Evolutionary conservation across 2,329 filamentous ascomycete species (phyloP).

Genomic region (Apiospora pterosperma): DNA sequence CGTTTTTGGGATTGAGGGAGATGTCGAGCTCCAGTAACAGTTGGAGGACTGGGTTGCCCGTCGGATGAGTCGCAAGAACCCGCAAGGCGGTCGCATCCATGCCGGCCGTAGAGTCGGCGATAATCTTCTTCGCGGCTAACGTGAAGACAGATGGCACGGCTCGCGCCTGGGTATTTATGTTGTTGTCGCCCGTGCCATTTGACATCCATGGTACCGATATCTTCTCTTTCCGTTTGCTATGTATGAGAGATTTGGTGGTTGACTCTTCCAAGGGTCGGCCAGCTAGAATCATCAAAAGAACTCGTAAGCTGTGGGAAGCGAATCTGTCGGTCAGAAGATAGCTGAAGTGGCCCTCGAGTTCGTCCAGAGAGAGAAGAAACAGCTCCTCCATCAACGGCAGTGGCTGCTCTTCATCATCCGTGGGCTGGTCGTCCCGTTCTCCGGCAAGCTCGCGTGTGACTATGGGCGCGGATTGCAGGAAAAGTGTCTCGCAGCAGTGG

Average conservation of each 20-base stretch:
- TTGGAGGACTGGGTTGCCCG: constrained; percentile 91
- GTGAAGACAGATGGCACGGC: constrained; percentile 77
- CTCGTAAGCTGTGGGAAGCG: constrained; percentile 85
- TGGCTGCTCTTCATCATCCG: constrained; percentile 43
- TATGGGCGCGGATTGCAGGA: constrained; percentile 74
- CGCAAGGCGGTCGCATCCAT: constrained; percentile 79
- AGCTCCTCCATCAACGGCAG: constrained; percentile 74
- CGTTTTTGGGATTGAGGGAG: constrained; percentile 64
- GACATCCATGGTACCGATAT: constrained; percentile 59
- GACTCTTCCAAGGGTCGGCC: constrained; percentile 73
- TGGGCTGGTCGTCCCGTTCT: constrained; percentile 38
- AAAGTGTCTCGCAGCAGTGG: constrained; percentile 94
- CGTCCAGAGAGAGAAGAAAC: constrained; percentile 78
- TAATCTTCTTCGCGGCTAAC: constrained; percentile 75
- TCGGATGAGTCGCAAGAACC: constrained; percentile 81
- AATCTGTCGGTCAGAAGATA: constrained; percentile 84
- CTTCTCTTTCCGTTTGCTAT: constrained; percentile 91
- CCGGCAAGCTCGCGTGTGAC: constrained; percentile 70
- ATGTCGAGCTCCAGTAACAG: constrained; percentile 85
- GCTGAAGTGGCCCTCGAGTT: constrained; percentile 80
- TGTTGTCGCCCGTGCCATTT: constrained; percentile 45
- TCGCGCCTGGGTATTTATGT: constrained; percentile 40
- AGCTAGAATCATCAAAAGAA: constrained; percentile 80
- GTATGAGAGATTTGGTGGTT: constrained; percentile 69
- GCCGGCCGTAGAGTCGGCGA: constrained; percentile 68